Percentiles rank a stretch among this genome's conserved stretches.
Evolutionary conservation across 176 grass and related monocot species (phyloP).

Genomic region (Ensete ventricosum): DNA sequence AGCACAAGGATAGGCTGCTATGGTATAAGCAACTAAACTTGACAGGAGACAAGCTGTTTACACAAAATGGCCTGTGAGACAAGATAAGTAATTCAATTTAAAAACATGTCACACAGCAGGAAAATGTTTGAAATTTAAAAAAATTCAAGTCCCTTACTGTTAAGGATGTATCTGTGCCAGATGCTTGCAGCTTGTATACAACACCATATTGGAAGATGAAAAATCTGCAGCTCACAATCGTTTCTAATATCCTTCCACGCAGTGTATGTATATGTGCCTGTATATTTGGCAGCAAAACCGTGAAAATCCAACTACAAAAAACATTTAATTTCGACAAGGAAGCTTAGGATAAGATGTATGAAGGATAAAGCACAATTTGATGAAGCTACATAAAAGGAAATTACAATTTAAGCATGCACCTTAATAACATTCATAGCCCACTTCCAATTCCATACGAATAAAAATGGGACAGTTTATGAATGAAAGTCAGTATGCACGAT

Average conservation of each 20-base stretch:
- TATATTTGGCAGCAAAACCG: background rate
- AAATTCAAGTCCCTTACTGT: constrained; percentile 29
- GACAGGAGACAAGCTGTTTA: background rate
- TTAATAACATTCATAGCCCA: background rate
- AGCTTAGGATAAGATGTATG: too few relatives aligned
- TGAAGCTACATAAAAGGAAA: too few relatives aligned
- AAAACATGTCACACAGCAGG: background rate
- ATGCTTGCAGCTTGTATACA: constrained; percentile 76
- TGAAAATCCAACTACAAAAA: background rate
- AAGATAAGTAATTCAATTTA: background rate
- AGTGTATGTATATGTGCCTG: constrained; percentile 80
- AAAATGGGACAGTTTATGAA: too few relatives aligned
- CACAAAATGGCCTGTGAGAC: background rate
- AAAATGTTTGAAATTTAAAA: background rate
- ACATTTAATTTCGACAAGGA: too few relatives aligned
- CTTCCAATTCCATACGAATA: background rate
- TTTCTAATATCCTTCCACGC: constrained; percentile 77
- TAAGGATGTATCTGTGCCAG: constrained; percentile 35
- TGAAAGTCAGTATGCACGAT: too few relatives aligned
- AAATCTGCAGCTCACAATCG: constrained; percentile 73
- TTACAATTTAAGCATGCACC: too few relatives aligned
- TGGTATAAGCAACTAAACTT: too few relatives aligned
- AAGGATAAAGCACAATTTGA: too few relatives aligned
- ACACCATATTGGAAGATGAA: constrained; percentile 90
- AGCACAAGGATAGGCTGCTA: background rate